phyloP scores from a whole-genome alignment of 1,139 yeast species.

The Hansenula sp. region DNA sequence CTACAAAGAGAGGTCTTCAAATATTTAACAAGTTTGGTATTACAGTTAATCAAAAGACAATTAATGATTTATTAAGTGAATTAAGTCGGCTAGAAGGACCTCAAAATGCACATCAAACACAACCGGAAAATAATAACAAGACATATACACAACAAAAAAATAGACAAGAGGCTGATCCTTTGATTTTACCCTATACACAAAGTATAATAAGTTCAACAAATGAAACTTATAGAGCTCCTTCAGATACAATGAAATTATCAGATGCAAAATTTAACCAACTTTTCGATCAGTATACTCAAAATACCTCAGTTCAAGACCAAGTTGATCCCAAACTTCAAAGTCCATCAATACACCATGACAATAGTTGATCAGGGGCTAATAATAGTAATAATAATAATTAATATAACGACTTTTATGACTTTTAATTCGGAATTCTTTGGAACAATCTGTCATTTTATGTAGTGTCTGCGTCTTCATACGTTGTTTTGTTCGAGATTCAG shows the following conservation, averaged over 20 bases:
- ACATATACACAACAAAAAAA: neutral
- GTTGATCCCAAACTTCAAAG: neutral
- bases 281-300: constrained; percentile 3
- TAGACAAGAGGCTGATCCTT: neutral
- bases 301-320: neutral
- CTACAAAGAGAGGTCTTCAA: constrained; percentile 1
- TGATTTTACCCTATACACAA: neutral
- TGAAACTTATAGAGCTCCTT: neutral
- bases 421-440: too few species aligned
- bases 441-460: neutral
- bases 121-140: neutral
- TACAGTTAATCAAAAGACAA: constrained; percentile 1
- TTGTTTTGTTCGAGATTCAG: neutral
- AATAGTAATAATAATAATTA: too few species aligned
- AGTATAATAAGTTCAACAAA: neutral
- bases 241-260: neutral
- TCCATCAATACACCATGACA: too few species aligned
- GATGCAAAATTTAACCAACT: constrained; percentile 1
- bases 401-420: too few species aligned
- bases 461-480: neutral
- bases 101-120: neutral
- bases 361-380: too few species aligned
- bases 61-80: neutral
- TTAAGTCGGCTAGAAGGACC: neutral
- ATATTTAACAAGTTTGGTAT: constrained; percentile 3